phyloP scores from a whole-genome alignment of 2,329 filamentous ascomycete genomes.

The Apiospora sp. region DNA sequence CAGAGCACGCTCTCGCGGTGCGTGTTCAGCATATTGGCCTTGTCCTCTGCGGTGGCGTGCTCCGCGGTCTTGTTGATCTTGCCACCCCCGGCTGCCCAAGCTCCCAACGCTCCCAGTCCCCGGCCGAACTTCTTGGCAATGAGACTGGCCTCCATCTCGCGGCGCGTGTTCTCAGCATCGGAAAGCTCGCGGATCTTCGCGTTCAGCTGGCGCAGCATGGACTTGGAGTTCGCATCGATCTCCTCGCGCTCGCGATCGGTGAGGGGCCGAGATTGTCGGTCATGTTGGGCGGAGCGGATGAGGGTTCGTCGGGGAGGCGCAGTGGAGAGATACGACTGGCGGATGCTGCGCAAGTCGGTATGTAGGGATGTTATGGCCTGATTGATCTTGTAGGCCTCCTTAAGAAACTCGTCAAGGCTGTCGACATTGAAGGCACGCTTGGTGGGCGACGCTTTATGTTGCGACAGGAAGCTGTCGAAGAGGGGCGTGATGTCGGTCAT shows the following conservation, averaged over 20 bases:
- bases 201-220: constrained; percentile 85
- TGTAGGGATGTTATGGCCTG: constrained; percentile 84
- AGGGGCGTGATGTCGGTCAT: constrained; percentile 71
- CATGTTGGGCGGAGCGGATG: constrained; percentile 52
- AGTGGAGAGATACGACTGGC: constrained; percentile 90
- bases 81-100: constrained; percentile 73
- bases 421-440: constrained; percentile 53
- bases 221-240: constrained; percentile 87
- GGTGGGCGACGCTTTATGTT: constrained; percentile 61
- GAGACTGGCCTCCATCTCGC: constrained; percentile 75
- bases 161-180: constrained; percentile 82
- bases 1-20: constrained; percentile 86
- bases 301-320: constrained; percentile 68
- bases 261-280: constrained; percentile 62
- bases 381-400: constrained; percentile 96
- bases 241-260: constrained; percentile 85
- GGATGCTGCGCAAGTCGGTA: constrained; percentile 80
- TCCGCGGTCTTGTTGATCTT: constrained; percentile 64
- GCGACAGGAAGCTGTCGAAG: constrained; percentile 73
- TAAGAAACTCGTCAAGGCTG: constrained; percentile 83
- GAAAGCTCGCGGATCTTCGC: constrained; percentile 80
- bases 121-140: constrained; percentile 74
- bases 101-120: constrained; percentile 68
- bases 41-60: constrained; percentile 76
- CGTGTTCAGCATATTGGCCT: constrained; percentile 68